Base-by-base conservation (phyloP, 768 basidiomycete genomes). In the Leucocoprinus birnbaumii region DNA sequence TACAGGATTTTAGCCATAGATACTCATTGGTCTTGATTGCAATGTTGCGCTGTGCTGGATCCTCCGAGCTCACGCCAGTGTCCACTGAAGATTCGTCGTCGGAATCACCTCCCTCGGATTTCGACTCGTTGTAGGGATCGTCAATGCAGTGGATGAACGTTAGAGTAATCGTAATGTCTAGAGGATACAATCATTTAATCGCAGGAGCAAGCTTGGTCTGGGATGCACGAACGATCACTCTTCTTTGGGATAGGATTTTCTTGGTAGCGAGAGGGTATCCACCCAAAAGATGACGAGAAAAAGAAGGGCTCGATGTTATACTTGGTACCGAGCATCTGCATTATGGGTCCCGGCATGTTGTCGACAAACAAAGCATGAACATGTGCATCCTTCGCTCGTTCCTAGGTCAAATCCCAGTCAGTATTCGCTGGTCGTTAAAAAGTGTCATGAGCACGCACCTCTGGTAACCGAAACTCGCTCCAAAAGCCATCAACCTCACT, bases 211-310 rank as follows among this genome's bases (percentile, higher is more conserved):
- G n/a, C n/a, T n/a, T n/a, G n/a, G n/a, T n/a, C n/a, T n/a, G 60
- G 80, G 78, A 0, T 75, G 22, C 10, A 51, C 82, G 59, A 61
- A 85, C 82, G 84, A 66, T 85, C 84, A 59, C 81, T 76, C 46
- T 68, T 27, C 3, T 66, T 65, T 9, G 63, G 62, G 3, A 58
- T 27, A 2, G 74, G 53, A 48, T 72, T 76, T 60, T 85, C 84
- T 58, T 83, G 79, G 48, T 80, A 87, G 54, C 83, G 77, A 1
- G 83, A 82, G 3, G 85, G 85, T 59, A 86, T 87, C 83, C 83
- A 85, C 57, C 81, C 84, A 2, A 84, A 60, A 13, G 83, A 82
- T 0, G 84, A 85, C 1, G 83, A 84, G 59, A 81, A 86, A 66
- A 83, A 86, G 65, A 85, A 86, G 1, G 85, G 85, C 58, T 86